A percentile compares a stretch with the other conserved stretches of the same genome.
These are phyloP conservation scores for Daldinia caldariorum DNA, from an alignment of 495 filamentous ascomycete genomes.

Conservation along the genomic window DNA sequence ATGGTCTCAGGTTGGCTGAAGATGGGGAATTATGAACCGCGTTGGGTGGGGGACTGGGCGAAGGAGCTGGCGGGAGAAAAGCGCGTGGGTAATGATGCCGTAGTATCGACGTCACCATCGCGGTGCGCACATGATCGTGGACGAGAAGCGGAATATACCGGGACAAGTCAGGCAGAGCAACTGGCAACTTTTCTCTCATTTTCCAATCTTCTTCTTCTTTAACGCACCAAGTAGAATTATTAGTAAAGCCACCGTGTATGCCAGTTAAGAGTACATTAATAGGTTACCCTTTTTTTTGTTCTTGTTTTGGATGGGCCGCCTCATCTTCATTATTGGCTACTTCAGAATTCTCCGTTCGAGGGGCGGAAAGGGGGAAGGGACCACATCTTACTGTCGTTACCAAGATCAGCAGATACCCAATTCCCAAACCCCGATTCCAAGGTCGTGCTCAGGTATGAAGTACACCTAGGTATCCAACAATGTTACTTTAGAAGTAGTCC, in stretches of 20 bases:
- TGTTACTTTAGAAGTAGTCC: neutral
- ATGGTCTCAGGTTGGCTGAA: slow-evolving; percentile 28
- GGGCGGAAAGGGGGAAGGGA: neutral
- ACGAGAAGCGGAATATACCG: slow-evolving; percentile 18
- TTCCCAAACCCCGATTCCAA: slow-evolving; percentile 4
- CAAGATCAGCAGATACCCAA: slow-evolving; percentile 14
- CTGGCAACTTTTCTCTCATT: neutral
- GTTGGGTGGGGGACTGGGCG: neutral
- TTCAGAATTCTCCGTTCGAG: neutral
- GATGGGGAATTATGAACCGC: slow-evolving; percentile 7
- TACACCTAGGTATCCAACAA: slow-evolving; percentile 3
- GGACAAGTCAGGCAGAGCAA: neutral
- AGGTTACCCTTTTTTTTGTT: neutral
- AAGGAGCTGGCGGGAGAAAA: neutral
- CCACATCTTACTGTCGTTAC: slow-evolving; percentile 7
- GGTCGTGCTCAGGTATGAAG: slow-evolving; percentile 14
- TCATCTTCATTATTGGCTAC: neutral
- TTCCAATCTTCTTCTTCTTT: neutral
- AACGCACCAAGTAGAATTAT: slow-evolving; percentile 5
- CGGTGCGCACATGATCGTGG: slow-evolving; percentile 7
- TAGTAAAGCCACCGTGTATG: neutral
- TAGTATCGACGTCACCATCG: slow-evolving; percentile 30
- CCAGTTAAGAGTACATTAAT: neutral
- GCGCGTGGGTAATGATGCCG: slow-evolving; percentile 21
- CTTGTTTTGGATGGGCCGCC: neutral